Base-by-base conservation (phyloP, 2,329 filamentous ascomycete genomes). In the Alternaria sp. region DNA sequence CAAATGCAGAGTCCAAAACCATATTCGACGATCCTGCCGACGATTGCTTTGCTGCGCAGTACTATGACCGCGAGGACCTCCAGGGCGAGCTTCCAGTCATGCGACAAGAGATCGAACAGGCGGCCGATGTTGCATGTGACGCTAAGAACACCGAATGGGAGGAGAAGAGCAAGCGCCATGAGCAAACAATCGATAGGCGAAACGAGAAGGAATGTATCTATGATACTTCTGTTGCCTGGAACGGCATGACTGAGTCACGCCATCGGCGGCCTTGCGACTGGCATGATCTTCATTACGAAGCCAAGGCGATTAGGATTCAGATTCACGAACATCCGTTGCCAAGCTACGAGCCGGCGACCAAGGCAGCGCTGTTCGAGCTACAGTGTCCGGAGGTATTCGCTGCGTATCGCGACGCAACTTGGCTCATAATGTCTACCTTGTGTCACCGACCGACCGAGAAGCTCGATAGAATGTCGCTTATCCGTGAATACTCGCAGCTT, bases 251-350 rank as follows among this genome's bases (percentile, higher is more conserved):
- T 11, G 39, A 50, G 2, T 51, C 58, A 23, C 56, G 58, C 5
- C 59, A 75, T 11, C 53, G 62, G 0, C 55, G 56, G 0, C 66
- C 65, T 3, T 87, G 85, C 61, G 66, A n/a, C 1, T 82, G 80
- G 59, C 85, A 83, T 60, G 73, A 59, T 11, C 74, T 80, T 44
- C 42, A 71, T n/a, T 70, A 74, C 4, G 29, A 68, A 23, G 72
- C 77, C 0, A 77, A 73, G 1, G 66, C 72, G 1, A 76, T 86
- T 17, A 67, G 58, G 10, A 86, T 88, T 21, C 8, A 60, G 1
- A 69, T 82, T 2, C 79, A 83, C 40, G 85, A 88, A 63, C 75
- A 82, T 51, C 82, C 80, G 1, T 73, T 88, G 0, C 85, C 85
- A 2, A 37, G 50, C 0, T 55, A 76, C 2, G 45, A 67, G 0